These are phyloP conservation scores for Ophiostoma montium DNA, from an alignment of 2,329 filamentous ascomycete species.

Conservation along the genomic window DNA sequence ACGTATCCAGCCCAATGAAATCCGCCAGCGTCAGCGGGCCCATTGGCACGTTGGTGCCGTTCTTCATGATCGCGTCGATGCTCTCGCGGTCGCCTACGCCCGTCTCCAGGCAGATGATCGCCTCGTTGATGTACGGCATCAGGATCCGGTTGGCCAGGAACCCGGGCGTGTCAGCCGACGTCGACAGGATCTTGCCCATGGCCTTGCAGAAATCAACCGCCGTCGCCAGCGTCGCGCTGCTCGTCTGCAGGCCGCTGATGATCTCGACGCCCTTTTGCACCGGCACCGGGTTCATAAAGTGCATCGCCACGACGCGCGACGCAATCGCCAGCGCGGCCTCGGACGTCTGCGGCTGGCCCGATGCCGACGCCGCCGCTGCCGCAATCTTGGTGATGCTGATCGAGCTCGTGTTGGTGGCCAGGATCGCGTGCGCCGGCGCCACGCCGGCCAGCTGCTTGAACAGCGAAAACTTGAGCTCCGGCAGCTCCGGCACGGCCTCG, in stretches of 20 bases:
- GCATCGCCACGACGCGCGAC: constrained; percentile 72
- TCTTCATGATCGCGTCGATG: constrained; percentile 98
- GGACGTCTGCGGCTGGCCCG: constrained; percentile 1
- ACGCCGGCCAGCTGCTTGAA: constrained; percentile 72
- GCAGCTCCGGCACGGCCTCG: constrained; percentile 90
- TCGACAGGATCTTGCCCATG: constrained; percentile 86
- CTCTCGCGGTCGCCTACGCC: constrained; percentile 78
- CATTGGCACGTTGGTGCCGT: constrained; percentile 97
- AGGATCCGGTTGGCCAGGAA: constrained; percentile 94
- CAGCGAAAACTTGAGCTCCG: constrained; percentile 73
- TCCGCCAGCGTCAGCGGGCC: constrained; percentile 86
- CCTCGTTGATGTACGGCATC: constrained; percentile 99
- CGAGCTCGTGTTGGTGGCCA: constrained; percentile 97
- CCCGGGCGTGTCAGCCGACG: constrained; percentile 78
- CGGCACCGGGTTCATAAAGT: constrained; percentile 99
- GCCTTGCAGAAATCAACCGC: constrained; percentile 74
- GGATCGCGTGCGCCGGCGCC: constrained; percentile 70
- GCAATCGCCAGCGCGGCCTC: constrained; percentile 56
- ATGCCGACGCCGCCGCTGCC: constrained; percentile 49
- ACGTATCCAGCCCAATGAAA: constrained; percentile 95
- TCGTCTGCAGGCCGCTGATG: constrained; percentile 87
- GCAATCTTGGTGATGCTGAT: constrained; percentile 96
- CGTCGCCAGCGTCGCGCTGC: constrained; percentile 62
- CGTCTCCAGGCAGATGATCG: constrained; percentile 89
- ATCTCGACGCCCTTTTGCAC: constrained; percentile 97